Evolutionary conservation across 495 filamentous ascomycete species (phyloP).

Genomic region (Filosporella fistucella): DNA sequence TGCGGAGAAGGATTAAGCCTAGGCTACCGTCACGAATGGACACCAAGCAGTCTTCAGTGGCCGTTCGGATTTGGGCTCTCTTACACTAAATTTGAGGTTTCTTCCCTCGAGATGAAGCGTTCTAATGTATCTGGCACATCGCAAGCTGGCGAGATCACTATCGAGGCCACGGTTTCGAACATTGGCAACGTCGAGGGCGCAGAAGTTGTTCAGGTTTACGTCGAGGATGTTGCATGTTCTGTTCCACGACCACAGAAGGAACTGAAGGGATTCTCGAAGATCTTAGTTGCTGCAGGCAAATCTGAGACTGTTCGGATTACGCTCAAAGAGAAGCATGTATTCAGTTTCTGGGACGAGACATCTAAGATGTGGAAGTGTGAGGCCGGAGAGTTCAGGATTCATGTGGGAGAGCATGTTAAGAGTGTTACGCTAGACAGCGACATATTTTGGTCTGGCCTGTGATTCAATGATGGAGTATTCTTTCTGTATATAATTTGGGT

Average conservation of each 20-base stretch:
- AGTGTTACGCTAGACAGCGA: neutral
- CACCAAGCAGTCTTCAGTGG: slow-evolving; percentile 43
- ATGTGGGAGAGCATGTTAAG: neutral
- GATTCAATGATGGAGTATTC: too few species aligned
- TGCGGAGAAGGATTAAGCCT: slow-evolving; percentile 75
- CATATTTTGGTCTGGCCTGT: too few species aligned
- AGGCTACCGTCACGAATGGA: slow-evolving; percentile 72
- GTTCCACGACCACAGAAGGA: slow-evolving; percentile 61
- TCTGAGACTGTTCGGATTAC: slow-evolving; percentile 44
- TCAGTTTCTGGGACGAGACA: slow-evolving; percentile 1
- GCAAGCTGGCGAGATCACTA: slow-evolving; percentile 39
- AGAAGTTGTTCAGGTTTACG: slow-evolving; percentile 75
- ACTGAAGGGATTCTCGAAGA: slow-evolving; percentile 73
- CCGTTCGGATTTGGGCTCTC: slow-evolving; percentile 77
- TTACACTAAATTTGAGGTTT: slow-evolving; percentile 69
- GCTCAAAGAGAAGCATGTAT: neutral
- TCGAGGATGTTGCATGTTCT: slow-evolving; percentile 34
- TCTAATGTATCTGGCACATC: slow-evolving; percentile 10
- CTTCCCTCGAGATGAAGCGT: slow-evolving; percentile 38
- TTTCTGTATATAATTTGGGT: too few species aligned
- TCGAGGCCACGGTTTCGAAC: slow-evolving; percentile 63
- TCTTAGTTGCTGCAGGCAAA: slow-evolving; percentile 60
- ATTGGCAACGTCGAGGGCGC: slow-evolving; percentile 57
- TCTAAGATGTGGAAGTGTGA: neutral
- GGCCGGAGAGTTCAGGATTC: neutral